Base-by-base conservation (phyloP, 164 flowering plant genomes). In the Vitis cinerea region DNA sequence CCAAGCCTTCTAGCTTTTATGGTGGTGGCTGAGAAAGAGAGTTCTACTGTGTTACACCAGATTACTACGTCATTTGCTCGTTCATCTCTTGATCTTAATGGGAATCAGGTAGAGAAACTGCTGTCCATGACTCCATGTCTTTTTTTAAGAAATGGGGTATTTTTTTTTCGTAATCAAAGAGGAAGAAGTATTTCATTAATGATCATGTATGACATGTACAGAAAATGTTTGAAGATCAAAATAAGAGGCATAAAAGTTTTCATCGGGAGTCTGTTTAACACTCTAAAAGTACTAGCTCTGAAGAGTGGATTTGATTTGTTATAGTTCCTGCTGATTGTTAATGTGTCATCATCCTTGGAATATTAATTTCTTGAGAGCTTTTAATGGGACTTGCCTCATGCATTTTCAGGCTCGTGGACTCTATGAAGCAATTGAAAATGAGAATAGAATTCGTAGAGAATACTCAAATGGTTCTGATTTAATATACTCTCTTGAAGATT, bases 21-120 rank as follows among this genome's bases (percentile, higher is more conserved):
- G 90, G 87, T 86, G 83, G 84, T 88, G 68, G 82, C 82, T 65
- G 85, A 81, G 79, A 94, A 85, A 83, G 91, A 84, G 68, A 71
- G 19, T 67, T 79, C 87, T 51, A 31, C 72, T 66, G 58, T 47
- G 17, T 15, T 83, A 13, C 82, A 75, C 70, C 82, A 75, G 74
- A 85, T 94, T 69, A 78, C 65, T 10, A 64, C 83, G 44, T 85
- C 76, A 12, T 75, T 86, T 65, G 75, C 79, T 75, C 79, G 66
- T 30, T 73, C 80, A 30, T 78, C 84, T 71, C 77, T 83, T 76
- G 81, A 63, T 66, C 73, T 74, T 59, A 74, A 69, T 62, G 76
- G 67, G 50, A 63, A 75, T 65, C 98, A 94, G 96, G 98, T 88
- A 74, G 6, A 70, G 55, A 19, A 27, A 30, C 11, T 65, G 50